Evolutionary conservation across 306 rosid genomes (phyloP).

Genomic region (Fragaria ananassa): DNA sequence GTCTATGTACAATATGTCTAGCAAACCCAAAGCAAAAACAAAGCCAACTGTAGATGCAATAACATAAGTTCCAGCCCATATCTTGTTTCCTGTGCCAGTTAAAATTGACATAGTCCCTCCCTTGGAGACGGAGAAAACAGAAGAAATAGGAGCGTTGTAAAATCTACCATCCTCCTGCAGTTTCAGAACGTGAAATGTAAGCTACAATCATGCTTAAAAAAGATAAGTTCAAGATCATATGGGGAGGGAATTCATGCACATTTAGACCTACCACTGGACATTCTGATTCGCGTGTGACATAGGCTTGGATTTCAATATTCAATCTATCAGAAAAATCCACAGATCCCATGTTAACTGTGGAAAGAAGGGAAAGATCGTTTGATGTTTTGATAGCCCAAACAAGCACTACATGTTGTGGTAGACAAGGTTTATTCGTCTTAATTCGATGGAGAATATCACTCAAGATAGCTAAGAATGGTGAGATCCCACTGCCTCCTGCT

Average conservation of each 20-base stretch:
- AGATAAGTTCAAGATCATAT: constrained; percentile 9
- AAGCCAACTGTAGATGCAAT: constrained; percentile 52
- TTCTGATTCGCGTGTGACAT: constrained; percentile 54
- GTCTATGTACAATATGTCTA: constrained; percentile 42
- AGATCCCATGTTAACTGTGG: constrained; percentile 46
- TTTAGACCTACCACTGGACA: constrained; percentile 51
- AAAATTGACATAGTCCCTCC: constrained; percentile 45
- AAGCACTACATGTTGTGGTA: constrained; percentile 38
- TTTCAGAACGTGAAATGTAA: constrained; percentile 11
- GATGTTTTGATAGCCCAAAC: constrained; percentile 66
- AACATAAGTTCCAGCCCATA: constrained; percentile 60
- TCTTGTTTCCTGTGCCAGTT: constrained; percentile 52
- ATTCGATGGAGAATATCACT: constrained; percentile 61
- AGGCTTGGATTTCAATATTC: constrained; percentile 39
- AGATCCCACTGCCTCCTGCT: constrained; percentile 71
- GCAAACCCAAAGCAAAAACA: constrained; percentile 37
- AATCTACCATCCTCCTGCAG: constrained; percentile 55
- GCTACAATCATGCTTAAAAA: not conserved
- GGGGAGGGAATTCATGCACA: not conserved
- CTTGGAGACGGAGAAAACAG: not conserved
- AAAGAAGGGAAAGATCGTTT: constrained; percentile 58
- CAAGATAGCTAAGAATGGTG: constrained; percentile 66
- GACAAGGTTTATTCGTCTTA: constrained; percentile 48
- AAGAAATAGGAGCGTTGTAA: constrained; percentile 19
- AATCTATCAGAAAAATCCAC: constrained; percentile 41